These are phyloP conservation scores for Cucurbita ficifolia DNA, from an alignment of 306 rosid genomes.

Conservation along the genomic window DNA sequence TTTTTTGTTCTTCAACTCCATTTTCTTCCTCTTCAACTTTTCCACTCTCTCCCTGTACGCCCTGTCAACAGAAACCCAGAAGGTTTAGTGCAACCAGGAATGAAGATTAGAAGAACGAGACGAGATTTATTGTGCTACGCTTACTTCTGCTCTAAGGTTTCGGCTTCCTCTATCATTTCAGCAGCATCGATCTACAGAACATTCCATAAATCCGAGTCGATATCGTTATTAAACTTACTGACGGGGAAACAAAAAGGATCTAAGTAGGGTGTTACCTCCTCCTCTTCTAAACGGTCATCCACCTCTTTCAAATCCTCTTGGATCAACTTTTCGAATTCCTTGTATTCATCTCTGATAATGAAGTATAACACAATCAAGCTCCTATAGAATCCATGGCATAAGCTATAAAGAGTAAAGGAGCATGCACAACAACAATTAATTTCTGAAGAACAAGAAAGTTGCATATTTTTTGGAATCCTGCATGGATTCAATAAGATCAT, in stretches of 20 bases:
- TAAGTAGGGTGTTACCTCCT: slow-evolving; percentile 44
- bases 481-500: neutral
- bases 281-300: slow-evolving; percentile 85
- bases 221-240: neutral
- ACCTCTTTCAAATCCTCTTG: slow-evolving; percentile 88
- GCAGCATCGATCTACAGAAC: slow-evolving; percentile 68
- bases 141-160: slow-evolving; percentile 70
- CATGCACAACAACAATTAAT: neutral
- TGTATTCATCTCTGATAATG: slow-evolving; percentile 70
- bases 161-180: slow-evolving; percentile 78
- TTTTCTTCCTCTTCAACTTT: slow-evolving; percentile 53
- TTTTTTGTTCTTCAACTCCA: slow-evolving; percentile 42
- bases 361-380: slow-evolving; percentile 12
- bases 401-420: neutral
- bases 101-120: neutral
- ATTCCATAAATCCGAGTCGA: neutral
- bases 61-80: slow-evolving; percentile 23
- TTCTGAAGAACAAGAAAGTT: neutral
- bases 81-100: neutral
- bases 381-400: neutral
- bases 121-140: slow-evolving; percentile 1
- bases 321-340: slow-evolving; percentile 88
- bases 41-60: slow-evolving; percentile 49
- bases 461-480: neutral
- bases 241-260: neutral